Evolutionary conservation across 208 protist genomes (phyloP), one percentile per base, ranked within the genome.

Genomic region (Leishmania guyanensis): DNA sequence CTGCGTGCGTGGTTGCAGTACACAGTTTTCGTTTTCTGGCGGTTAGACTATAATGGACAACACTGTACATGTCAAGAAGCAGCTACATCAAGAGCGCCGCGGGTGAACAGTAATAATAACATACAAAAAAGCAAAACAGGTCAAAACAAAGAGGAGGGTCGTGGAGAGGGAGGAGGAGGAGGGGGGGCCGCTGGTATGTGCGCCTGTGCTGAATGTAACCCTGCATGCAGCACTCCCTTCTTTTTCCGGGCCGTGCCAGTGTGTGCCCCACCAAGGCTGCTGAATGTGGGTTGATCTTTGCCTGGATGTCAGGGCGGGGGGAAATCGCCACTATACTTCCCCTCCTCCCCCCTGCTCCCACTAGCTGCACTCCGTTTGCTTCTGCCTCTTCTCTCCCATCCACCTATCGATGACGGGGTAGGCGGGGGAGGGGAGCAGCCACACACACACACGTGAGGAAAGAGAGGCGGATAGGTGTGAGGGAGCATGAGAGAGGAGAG

Each of bases 81-180:
- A n/a, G 60, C 60, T 66, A 66, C 60, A 66, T 66, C 60, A 66
- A 66, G 60, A 66, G 33, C 26, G 60, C 60, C 60, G 60, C n/a
- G n/a, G 33, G 60, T 66, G 60, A 66, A 36, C 60, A 65, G 33
- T 36, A 66, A 66, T 66, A 39, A 36, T 65, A 22, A 12, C 60
- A 66, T 36, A 66, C 60, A 16, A 36, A 26, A 26, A 36, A 33
- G 33, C n/a, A 66, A 66, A 60, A 60, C 54, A 26, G 26, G 14
- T 60, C 20, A 22, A 3, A 22, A 60, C 54, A 60, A 60, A 60
- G 54, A 60, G 54, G 9, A 60, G 54, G 54, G 54, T 22, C 54
- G 54, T 60, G 20, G 20, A 60, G 54, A 8, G 0, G 54, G 6
- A 20, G 6, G 6, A 14, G 51, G 14, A 54, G 51, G 10, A 54